These are phyloP conservation scores for Eimeria sp. DNA, from an alignment of 169 alveolate genomes.

Conservation along the genomic window DNA sequence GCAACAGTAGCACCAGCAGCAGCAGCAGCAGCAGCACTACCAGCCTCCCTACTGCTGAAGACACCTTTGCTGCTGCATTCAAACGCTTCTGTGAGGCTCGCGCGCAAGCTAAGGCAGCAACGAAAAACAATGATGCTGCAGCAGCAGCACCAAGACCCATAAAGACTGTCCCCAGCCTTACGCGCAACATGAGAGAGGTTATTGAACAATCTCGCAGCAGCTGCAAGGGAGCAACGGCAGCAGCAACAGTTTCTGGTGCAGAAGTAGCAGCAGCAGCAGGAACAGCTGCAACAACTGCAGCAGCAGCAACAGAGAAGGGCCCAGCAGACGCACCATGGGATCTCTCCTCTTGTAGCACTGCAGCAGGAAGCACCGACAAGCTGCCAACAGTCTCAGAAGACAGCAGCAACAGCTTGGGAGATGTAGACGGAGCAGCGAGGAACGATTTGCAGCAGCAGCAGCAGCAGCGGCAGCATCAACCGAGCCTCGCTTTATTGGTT, in stretches of 20 bases:
- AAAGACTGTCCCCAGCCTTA: background rate
- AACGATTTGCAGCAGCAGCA: slow-evolving; percentile 9
- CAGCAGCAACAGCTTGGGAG: background rate
- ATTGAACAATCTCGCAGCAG: background rate
- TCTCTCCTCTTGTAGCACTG: slow-evolving; percentile 19
- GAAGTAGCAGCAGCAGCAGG: slow-evolving; percentile 20
- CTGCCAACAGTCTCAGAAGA: slow-evolving; percentile 23
- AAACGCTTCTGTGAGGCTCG: slow-evolving; percentile 49
- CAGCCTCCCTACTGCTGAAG: background rate
- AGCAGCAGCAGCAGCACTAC: background rate
- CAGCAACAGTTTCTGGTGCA: background rate
- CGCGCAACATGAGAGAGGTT: slow-evolving; percentile 18
- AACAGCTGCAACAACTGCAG: background rate
- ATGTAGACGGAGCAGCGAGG: too few relatives aligned
- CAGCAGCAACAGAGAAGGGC: slow-evolving; percentile 12
- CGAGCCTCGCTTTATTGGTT: background rate
- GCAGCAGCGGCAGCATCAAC: background rate
- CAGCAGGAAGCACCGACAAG: slow-evolving; percentile 2
- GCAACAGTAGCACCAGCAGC: slow-evolving; percentile 22
- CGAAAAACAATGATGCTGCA: background rate
- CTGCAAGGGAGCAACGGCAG: background rate
- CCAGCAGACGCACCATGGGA: background rate
- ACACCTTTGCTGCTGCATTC: slow-evolving; percentile 21
- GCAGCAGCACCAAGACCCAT: background rate
- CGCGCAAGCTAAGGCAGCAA: slow-evolving; percentile 15